Base-by-base conservation (phyloP, 768 basidiomycete species). In the Boletus subparvulus region DNA sequence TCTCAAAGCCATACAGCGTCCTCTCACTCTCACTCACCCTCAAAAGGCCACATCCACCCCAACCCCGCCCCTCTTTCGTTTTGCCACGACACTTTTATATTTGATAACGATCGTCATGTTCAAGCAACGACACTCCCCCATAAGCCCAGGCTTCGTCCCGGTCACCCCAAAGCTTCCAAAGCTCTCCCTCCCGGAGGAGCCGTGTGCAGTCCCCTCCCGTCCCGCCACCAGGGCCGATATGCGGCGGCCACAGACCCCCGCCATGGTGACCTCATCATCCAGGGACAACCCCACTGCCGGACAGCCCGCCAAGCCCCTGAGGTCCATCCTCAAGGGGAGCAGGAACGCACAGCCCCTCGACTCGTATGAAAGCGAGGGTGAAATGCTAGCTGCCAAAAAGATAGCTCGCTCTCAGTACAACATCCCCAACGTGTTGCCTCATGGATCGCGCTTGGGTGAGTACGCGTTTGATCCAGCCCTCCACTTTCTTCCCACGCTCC, bases 351-450 rank as follows among this genome's bases (percentile, higher is more conserved):
- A 37, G 26, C 13, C 51, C 21, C 47, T 42, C 51, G 69, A 69
- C 50, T 65, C 57, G 7, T 71, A 69, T 17, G 70, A 73, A 10
- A 71, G 70, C 65, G 71, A 73, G 26, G 62, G 64, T 1, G 70
- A 71, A 48, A 58, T 60, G 0, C 19, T 61, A 2, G 51, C 65
- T 7, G 41, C 65, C 24, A 73, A 71, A 42, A 63, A 67, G 52
- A 54, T 42, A 4, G 52, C 53, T 19, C 49, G 65, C 49, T 59
- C 54, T 43, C 55, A 30, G 28, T 71, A 71, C 51, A 65, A 54
- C 41, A 49, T 69, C 36, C 67, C 66, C 35, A 51, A 52, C 40
- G 60, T 60, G 42, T 19, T 44, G 28, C 68, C 70, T 19, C 62
- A 61, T 3, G 60, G 71, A 55, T 61, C 64, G 30, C 68, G 55